Base-by-base conservation (phyloP, 306 rosid genomes). In the Astragalus membranaceus region DNA sequence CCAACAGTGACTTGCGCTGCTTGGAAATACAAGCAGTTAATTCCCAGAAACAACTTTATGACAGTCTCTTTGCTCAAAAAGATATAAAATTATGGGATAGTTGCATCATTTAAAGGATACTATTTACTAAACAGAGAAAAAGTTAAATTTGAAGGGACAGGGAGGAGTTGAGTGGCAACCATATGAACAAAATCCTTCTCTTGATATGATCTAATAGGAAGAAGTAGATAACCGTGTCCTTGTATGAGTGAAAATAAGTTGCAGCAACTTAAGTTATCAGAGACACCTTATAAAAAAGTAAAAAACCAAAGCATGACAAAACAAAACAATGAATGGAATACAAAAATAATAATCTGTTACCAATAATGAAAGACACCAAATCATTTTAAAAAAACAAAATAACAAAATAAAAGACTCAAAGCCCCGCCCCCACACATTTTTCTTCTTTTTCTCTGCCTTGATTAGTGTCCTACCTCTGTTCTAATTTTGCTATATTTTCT, bases 1-100 rank as follows among this genome's bases (percentile, higher is more conserved):
- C 96, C 88, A 93, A 64, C 75, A 93, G 66, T 51, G 88, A 56
- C 75, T 93, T 93, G 67, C 97, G 97, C 98, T 93, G 90, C 56
- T 59, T 1, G 17, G 36, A 70, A 76, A 75, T 14, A 65, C 39
- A 48, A 17, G n/a, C 64, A 43, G 51, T 71, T 72, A 67, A 32
- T 48, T 62, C 47, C 23, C 16, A 63, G 64, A 42, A 20, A 44
- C 67, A 66, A 60, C 68, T 64, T 60, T 47, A 64, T 73, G 41
- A 20, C 15, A 32, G 47, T 17, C n/a, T 57, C 64, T 15, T 33
- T 11, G 20, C 51, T 32, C 32, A 33, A 42, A 8, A 58, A 57
- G 26, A 73, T 36, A 52, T 52, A 50, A 69, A 64, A 68, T 37
- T 51, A 44, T 35, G 30, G 61, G 5, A 63, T 26, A 44, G 46